These are phyloP conservation scores for Sistotremastrum suecicum DNA, from an alignment of 768 basidiomycete genomes.

Conservation along the genomic window DNA sequence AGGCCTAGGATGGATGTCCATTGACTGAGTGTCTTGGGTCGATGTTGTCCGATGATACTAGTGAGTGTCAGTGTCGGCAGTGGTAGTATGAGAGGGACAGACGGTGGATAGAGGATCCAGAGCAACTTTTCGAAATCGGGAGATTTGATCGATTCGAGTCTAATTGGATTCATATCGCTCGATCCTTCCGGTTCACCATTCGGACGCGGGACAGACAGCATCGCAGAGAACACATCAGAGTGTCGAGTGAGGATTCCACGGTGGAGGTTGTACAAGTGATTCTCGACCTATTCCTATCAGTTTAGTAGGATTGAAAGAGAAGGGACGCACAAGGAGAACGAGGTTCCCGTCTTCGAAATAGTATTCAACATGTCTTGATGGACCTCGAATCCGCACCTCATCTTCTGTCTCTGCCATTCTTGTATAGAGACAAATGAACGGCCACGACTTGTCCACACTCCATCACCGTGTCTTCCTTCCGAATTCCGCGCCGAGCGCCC, in stretches of 20 bases:
- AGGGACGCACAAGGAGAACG: conserved; percentile 10
- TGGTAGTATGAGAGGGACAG: conserved; percentile 1
- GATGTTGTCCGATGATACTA: neutral
- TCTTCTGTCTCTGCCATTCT: no score
- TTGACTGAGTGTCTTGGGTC: conserved; percentile 36
- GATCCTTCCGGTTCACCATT: conserved; percentile 10
- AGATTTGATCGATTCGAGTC: conserved; percentile 12
- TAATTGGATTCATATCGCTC: conserved; percentile 16
- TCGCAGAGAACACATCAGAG: conserved; percentile 10
- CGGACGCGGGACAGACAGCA: conserved; percentile 3
- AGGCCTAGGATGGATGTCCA: conserved; percentile 45
- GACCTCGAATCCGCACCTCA: no score
- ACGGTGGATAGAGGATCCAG: conserved; percentile 18
- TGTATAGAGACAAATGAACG: no score
- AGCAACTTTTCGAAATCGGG: conserved; percentile 22
- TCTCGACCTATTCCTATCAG: conserved; percentile 7
- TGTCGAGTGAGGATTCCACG: conserved; percentile 8
- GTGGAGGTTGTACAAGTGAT: conserved; percentile 13
- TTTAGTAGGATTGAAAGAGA: neutral
- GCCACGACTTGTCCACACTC: no score
- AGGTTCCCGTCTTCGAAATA: conserved; percentile 17
- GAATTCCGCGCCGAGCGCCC: no score
- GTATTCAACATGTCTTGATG: conserved; percentile 7
- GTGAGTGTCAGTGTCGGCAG: neutral
- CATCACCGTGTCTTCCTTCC: no score